Conservation (phyloP, 495 filamentous ascomycete genomes). For the Chlorociboria aeruginascens region DNA sequence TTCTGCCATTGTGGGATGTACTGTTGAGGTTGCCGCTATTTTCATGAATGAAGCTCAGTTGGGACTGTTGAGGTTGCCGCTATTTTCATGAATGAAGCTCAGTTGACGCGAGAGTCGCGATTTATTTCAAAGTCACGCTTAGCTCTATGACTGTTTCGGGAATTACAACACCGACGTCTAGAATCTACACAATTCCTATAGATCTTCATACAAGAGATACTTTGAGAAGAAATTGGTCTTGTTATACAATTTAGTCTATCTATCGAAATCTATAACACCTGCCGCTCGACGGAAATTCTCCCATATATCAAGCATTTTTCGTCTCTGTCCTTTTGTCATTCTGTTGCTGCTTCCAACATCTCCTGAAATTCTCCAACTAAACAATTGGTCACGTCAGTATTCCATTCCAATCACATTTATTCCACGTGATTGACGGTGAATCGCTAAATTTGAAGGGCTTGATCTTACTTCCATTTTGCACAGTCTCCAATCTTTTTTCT, state of each 20-base stretch:
- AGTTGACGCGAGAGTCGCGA: slow-evolving; percentile 4
- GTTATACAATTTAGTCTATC: neutral
- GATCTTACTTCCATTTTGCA: slow-evolving; percentile 80
- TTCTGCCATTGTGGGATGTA: slow-evolving; percentile 10
- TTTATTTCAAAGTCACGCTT: neutral
- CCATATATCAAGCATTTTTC: slow-evolving; percentile 43
- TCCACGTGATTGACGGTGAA: slow-evolving; percentile 14
- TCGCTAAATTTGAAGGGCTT: slow-evolving; percentile 14
- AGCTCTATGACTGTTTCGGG: neutral
- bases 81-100: neutral
- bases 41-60: neutral
- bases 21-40: slow-evolving; percentile 12
- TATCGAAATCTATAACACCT: neutral
- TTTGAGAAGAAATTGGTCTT: neutral
- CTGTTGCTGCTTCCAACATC: slow-evolving; percentile 87
- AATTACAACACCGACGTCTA: slow-evolving; percentile 3
- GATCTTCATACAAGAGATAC: neutral
- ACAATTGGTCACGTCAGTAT: neutral
- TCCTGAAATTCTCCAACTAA: slow-evolving; percentile 85
- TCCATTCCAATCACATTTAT: too few species aligned
- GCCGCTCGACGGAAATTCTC: neutral
- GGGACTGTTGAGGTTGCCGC: slow-evolving; percentile 13
- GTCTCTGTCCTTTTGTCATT: slow-evolving; percentile 74
- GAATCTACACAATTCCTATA: neutral
- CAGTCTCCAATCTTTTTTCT: slow-evolving; percentile 89